These are phyloP conservation scores for Larix sibirica DNA, from an alignment of 83 land plant species.

Conservation along the genomic window DNA sequence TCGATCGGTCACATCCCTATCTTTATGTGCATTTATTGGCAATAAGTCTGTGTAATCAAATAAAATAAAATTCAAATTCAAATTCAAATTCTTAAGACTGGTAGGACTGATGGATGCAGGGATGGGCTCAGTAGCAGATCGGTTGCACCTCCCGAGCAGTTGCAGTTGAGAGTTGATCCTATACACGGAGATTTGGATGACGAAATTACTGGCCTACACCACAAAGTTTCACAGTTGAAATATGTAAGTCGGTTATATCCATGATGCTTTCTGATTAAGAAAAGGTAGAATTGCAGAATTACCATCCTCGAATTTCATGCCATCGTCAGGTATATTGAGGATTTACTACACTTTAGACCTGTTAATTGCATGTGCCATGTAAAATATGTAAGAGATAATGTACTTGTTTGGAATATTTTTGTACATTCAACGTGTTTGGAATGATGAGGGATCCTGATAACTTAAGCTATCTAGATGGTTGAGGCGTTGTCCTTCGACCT, in stretches of 20 bases:
- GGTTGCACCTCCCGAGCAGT: constrained; percentile 44
- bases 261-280: neutral
- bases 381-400: too few species aligned
- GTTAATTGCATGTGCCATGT: too few species aligned
- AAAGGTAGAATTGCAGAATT: neutral
- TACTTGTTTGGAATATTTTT: too few species aligned
- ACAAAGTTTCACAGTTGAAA: constrained; percentile 52
- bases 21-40: neutral
- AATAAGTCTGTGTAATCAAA: neutral
- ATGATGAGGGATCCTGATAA: too few species aligned
- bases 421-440: too few species aligned
- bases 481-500: too few species aligned
- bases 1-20: neutral
- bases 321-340: neutral
- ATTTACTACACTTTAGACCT: neutral
- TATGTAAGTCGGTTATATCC: constrained; percentile 29
- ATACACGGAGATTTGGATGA: constrained; percentile 74
- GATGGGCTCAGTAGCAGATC: constrained; percentile 44
- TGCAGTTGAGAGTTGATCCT: constrained; percentile 76
- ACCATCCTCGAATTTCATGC: neutral
- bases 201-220: constrained; percentile 59
- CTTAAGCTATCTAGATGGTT: too few species aligned
- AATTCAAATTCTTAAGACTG: neutral
- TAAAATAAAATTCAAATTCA: neutral
- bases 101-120: constrained; percentile 16